Percentiles rank a stretch among this genome's conserved stretches.
Conservation (phyloP, 2,329 filamentous ascomycete genomes). For the Lachnellula hyalina region DNA sequence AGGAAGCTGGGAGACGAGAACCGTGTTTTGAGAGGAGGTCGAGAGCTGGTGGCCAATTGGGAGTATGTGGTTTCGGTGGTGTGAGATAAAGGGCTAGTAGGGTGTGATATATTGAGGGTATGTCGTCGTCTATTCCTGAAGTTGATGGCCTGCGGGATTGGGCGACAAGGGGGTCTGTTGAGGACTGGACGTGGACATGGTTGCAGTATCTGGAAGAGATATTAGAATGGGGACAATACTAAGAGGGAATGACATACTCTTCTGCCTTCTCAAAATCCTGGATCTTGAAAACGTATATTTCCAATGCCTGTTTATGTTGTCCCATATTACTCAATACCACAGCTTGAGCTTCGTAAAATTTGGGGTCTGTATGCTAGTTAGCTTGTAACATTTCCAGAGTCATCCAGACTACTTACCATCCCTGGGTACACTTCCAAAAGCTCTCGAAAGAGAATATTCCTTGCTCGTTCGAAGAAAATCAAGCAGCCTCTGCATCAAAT, state of each 20-base stretch:
- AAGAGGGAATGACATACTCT: slow-evolving; percentile 55
- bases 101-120: slow-evolving; percentile 83
- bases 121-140: slow-evolving; percentile 45
- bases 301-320: slow-evolving; percentile 89
- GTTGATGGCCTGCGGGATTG: slow-evolving; percentile 34
- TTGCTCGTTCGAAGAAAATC: slow-evolving; percentile 69
- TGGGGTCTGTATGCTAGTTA: slow-evolving; percentile 52
- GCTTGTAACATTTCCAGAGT: slow-evolving; percentile 3
- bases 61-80: slow-evolving; percentile 66
- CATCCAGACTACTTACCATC: slow-evolving; percentile 54
- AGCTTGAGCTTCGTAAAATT: slow-evolving; percentile 84
- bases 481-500: slow-evolving; percentile 62
- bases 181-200: slow-evolving; percentile 64
- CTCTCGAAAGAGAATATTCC: slow-evolving; percentile 75
- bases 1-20: slow-evolving; percentile 80
- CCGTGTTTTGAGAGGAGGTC: slow-evolving; percentile 88
- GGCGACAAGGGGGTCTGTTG: slow-evolving; percentile 32
- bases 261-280: slow-evolving; percentile 84
- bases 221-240: slow-evolving; percentile 6
- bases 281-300: slow-evolving; percentile 96
- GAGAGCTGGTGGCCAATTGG: slow-evolving; percentile 73
- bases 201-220: slow-evolving; percentile 70
- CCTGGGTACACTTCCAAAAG: slow-evolving; percentile 70
- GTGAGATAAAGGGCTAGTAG: slow-evolving; percentile 84
- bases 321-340: slow-evolving; percentile 93